Evolutionary conservation across 2,329 filamentous ascomycete genomes (phyloP).

Genomic region (Beauveria rudraprayagi): DNA sequence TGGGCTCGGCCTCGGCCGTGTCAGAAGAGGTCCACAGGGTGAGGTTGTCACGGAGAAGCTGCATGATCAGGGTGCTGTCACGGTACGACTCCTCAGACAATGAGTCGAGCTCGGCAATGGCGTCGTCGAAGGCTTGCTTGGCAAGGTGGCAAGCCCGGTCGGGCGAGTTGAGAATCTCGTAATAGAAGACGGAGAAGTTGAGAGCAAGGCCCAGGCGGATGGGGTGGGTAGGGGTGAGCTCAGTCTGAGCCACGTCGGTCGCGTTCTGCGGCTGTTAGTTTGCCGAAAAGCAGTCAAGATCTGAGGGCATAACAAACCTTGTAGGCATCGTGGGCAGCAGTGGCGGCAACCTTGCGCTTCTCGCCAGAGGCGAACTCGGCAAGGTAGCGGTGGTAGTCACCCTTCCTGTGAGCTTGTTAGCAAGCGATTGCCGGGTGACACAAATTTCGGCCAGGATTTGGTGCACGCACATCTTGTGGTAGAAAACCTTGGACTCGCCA

Average conservation of each 20-base stretch:
- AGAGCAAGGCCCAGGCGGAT: constrained; percentile 95
- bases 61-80: constrained; percentile 99
- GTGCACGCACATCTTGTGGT: constrained; percentile 92
- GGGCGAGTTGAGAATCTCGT: constrained; percentile 97
- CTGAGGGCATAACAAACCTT: constrained; percentile 75
- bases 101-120: constrained; percentile 96
- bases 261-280: constrained; percentile 98
- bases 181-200: constrained; percentile 99
- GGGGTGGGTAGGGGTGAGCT: constrained; percentile 93
- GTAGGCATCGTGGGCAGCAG: constrained; percentile 88
- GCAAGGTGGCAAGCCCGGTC: constrained; percentile 97
- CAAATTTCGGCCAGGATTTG: background rate
- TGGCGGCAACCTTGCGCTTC: constrained; percentile 83
- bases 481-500: constrained; percentile 99
- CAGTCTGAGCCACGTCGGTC: constrained; percentile 95
- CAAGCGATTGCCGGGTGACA: background rate
- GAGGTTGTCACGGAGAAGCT: constrained; percentile 95
- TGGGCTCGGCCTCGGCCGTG: constrained; percentile 65
- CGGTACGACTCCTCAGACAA: constrained; percentile 97
- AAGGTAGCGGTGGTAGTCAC: constrained; percentile 92
- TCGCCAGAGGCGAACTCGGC: constrained; percentile 89
- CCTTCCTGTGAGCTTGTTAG: constrained; percentile 59
- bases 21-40: constrained; percentile 97
- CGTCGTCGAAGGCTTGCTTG: constrained; percentile 98
- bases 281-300: constrained; percentile 99